A percentile compares a stretch with the other conserved stretches of the same genome.
These are phyloP conservation scores for Phlebopus sp. DNA, from an alignment of 1,284 basidiomycete species.

Conservation along the genomic window DNA sequence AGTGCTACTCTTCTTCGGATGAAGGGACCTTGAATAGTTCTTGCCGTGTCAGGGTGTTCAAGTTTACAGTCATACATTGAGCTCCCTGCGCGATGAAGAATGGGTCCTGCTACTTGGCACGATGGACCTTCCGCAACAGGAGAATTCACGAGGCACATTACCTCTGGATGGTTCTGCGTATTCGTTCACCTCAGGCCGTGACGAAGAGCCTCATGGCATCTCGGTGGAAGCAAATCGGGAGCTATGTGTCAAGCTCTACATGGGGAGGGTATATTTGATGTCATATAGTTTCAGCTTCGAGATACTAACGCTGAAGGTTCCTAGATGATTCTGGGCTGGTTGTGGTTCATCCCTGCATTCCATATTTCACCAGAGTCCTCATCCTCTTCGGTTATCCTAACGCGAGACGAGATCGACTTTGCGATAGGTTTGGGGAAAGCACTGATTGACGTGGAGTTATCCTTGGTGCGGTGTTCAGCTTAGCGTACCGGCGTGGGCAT, in stretches of 20 bases:
- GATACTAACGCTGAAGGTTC: conserved; percentile 5
- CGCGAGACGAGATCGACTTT: conserved; percentile 70
- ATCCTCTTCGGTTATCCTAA: conserved; percentile 36
- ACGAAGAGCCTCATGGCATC: conserved; percentile 38
- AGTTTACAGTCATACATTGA: conserved; percentile 42
- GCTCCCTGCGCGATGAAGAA: conserved; percentile 41
- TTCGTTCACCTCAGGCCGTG: neutral
- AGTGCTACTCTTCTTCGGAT: conserved; percentile 5
- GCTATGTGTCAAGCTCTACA: conserved; percentile 74
- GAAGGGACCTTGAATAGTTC: too few relatives aligned
- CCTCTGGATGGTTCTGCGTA: conserved; percentile 3
- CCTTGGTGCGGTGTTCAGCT: conserved; percentile 41
- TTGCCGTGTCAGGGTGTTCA: conserved; percentile 36
- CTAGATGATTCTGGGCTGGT: conserved; percentile 76
- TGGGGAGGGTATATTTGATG: conserved; percentile 55
- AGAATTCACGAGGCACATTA: conserved; percentile 6
- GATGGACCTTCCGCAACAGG: conserved; percentile 22
- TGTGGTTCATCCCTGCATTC: conserved; percentile 82
- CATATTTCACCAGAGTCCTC: conserved; percentile 49
- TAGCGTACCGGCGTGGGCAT: neutral
- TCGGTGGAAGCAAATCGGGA: conserved; percentile 69
- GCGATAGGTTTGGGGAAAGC: conserved; percentile 66
- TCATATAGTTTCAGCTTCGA: neutral
- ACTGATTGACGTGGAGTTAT: conserved; percentile 63
- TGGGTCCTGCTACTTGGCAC: conserved; percentile 44